These are phyloP conservation scores for Daedalea quercina DNA, from an alignment of 768 basidiomycete genomes.

Conservation along the genomic window DNA sequence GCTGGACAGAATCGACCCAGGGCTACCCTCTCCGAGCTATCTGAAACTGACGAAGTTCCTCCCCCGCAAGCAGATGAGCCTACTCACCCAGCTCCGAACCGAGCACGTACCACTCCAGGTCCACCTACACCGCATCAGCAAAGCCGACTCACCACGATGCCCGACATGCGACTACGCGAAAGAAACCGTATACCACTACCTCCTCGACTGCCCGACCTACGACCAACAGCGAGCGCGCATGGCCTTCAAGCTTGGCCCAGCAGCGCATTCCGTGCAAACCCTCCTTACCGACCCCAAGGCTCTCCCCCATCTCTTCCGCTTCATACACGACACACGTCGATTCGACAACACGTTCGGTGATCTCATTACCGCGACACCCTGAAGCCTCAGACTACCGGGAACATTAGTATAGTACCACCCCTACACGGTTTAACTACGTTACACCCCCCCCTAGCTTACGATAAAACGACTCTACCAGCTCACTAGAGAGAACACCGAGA, in stretches of 20 bases:
- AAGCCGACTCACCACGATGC: slow-evolving; percentile 5
- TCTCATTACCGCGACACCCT: neutral
- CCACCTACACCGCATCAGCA: slow-evolving; percentile 16
- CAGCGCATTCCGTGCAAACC: neutral
- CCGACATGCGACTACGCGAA: slow-evolving; percentile 3
- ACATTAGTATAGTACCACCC: too few species aligned
- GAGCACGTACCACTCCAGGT: slow-evolving; percentile 25
- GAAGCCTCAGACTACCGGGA: too few species aligned
- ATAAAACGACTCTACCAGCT: too few species aligned
- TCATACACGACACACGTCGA: slow-evolving; percentile 7
- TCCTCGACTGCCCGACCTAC: slow-evolving; percentile 13
- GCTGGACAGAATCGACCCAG: neutral
- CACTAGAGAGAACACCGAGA: too few species aligned
- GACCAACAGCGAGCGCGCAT: neutral
- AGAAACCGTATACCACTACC: slow-evolving; percentile 16
- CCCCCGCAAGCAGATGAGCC: slow-evolving; percentile 2
- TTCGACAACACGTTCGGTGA: slow-evolving; percentile 3
- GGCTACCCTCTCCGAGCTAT: slow-evolving; percentile 4
- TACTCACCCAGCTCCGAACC: slow-evolving; percentile 26
- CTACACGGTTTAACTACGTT: too few species aligned
- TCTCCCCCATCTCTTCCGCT: slow-evolving; percentile 5
- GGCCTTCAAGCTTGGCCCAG: neutral
- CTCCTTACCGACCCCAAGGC: slow-evolving; percentile 4
- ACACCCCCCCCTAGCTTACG: too few species aligned
- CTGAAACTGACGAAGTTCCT: neutral